A percentile compares a stretch with the other conserved stretches of the same genome.
phyloP scores from a whole-genome alignment of 345 rosid species.

The Hibiscus syriacus region DNA sequence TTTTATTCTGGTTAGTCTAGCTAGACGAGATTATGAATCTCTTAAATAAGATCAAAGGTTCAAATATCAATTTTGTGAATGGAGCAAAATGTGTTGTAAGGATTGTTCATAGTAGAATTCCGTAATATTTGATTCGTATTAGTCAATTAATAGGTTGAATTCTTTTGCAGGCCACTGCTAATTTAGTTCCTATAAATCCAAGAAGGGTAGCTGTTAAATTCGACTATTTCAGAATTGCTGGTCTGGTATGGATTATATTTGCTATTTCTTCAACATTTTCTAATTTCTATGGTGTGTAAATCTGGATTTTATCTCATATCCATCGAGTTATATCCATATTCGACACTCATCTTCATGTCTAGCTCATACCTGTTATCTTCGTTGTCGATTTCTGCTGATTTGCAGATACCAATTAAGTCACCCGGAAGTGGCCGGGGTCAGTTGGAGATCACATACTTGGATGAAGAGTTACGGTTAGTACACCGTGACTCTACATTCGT shows the following conservation, averaged over 20 bases:
- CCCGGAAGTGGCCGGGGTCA: constrained; percentile 37
- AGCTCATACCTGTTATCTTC: background rate
- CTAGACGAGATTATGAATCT: no score
- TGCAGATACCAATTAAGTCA: constrained; percentile 30
- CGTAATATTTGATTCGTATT: no score
- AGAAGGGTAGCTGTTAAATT: constrained; percentile 43
- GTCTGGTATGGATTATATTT: constrained; percentile 20
- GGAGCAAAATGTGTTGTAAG: no score
- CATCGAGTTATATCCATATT: background rate
- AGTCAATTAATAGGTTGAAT: no score
- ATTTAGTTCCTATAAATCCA: constrained; percentile 34
- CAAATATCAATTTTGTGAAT: no score
- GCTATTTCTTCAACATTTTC: background rate
- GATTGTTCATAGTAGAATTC: no score
- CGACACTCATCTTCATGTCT: background rate
- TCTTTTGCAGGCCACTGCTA: constrained; percentile 28
- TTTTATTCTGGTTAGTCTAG: background rate
- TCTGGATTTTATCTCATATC: background rate
- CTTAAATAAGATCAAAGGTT: no score
- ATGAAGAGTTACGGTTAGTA: constrained; percentile 31
- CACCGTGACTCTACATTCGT: background rate
- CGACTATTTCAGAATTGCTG: constrained; percentile 34
- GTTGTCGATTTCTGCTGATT: background rate
- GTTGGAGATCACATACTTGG: constrained; percentile 41
- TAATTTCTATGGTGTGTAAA: no score